Conservation (phyloP, 139 green algal species). For the Tetraselmis chui region DNA sequence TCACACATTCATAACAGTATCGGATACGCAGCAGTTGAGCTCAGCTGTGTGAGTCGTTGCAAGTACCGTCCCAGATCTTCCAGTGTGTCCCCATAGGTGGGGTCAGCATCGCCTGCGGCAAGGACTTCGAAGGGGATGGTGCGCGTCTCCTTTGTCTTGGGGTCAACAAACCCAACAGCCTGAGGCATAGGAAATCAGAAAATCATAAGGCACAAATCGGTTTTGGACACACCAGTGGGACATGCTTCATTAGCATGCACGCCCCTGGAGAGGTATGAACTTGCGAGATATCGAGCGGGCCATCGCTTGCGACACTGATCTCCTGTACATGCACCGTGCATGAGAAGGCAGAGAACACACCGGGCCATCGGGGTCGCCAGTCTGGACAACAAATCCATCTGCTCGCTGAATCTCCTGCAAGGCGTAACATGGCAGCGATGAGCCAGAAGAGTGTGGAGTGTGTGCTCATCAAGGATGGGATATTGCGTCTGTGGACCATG, state of each 20-base stretch:
- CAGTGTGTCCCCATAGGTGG: slow-evolving; percentile 91
- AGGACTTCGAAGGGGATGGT: slow-evolving; percentile 91
- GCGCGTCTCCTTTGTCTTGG: slow-evolving; percentile 34
- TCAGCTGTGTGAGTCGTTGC: neutral
- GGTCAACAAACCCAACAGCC: slow-evolving; percentile 57
- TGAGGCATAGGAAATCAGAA: slow-evolving; percentile 13
- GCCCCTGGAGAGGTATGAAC: no score
- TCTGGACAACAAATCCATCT: slow-evolving; percentile 98
- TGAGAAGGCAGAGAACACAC: neutral
- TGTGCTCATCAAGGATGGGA: no score
- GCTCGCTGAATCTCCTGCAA: slow-evolving; percentile 50
- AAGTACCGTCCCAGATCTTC: slow-evolving; percentile 74
- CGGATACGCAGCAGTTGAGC: no score
- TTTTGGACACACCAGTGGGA: no score
- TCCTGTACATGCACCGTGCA: no score
- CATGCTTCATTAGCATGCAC: no score
- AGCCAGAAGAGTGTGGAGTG: no score
- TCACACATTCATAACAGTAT: no score
- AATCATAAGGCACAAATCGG: no score
- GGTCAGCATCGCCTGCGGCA: slow-evolving; percentile 78
- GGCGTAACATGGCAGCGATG: neutral
- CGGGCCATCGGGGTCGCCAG: slow-evolving; percentile 72
- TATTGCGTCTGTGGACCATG: no score
- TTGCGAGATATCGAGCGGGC: no score
- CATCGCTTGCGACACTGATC: no score